Conservation (phyloP, 1,139 yeast species). For the Arxiozyma telluris region DNA sequence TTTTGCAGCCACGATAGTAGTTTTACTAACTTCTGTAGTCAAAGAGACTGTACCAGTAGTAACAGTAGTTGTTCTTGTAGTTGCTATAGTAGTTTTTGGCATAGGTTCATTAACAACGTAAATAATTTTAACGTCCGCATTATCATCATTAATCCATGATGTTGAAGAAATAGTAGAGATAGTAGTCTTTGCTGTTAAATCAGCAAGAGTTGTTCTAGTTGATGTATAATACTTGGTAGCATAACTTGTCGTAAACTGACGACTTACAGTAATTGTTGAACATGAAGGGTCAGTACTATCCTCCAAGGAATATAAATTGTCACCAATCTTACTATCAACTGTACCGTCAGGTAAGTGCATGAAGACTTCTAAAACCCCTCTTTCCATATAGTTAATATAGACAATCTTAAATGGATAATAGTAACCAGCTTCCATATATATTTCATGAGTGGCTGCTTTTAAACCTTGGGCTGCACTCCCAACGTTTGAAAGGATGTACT, state of each 20-base stretch:
- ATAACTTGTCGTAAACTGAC: background rate
- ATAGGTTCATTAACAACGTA: background rate
- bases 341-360: background rate
- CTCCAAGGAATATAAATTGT: background rate
- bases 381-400: background rate
- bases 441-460: background rate
- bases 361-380: background rate
- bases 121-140: background rate
- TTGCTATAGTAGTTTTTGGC: background rate
- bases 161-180: background rate
- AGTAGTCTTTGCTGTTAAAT: background rate
- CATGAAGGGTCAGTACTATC: background rate
- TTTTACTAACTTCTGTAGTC: too few species aligned
- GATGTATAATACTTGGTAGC: background rate
- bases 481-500: background rate
- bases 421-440: background rate
- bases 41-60: too few species aligned
- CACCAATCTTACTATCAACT: background rate
- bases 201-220: background rate
- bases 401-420: background rate
- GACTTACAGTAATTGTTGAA: background rate
- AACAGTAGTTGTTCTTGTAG: background rate
- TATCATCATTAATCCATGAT: background rate
- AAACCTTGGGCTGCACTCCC: background rate
- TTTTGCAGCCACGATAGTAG: too few species aligned